A percentile compares a stretch with the other conserved stretches of the same genome.
phyloP scores from a whole-genome alignment of 257 asterid species.

The Solanum microdontum region DNA sequence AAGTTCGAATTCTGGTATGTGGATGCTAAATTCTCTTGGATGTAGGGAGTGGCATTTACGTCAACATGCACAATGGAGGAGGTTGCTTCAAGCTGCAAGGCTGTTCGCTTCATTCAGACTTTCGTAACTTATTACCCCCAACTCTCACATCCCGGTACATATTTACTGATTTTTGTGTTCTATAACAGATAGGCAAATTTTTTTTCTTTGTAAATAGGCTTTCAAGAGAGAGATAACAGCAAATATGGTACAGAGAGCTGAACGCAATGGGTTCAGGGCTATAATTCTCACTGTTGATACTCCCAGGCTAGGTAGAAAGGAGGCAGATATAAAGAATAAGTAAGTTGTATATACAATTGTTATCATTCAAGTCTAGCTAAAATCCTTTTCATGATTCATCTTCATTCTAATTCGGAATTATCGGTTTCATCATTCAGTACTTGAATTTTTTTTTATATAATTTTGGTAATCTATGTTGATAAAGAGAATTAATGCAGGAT shows the following conservation, averaged over 20 bases:
- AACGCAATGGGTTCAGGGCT: conserved; percentile 53
- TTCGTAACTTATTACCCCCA: conserved; percentile 18
- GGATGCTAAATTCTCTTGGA: neutral
- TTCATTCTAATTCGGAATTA: neutral
- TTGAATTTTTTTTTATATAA: neutral
- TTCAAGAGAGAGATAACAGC: conserved; percentile 43
- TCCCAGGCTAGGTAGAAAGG: conserved; percentile 45
- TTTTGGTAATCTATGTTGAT: neutral
- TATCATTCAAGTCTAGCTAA: neutral
- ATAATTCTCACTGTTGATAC: conserved; percentile 48
- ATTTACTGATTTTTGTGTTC: neutral
- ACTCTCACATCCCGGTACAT: neutral
- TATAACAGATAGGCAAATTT: neutral
- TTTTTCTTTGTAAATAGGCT: conserved; percentile 11
- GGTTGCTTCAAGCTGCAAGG: conserved; percentile 55
- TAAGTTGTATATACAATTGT: neutral
- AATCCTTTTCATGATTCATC: neutral
- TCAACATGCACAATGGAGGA: conserved; percentile 52
- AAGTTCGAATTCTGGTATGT: neutral
- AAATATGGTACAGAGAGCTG: conserved; percentile 50
- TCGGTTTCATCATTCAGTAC: neutral
- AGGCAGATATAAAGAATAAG: conserved; percentile 56
- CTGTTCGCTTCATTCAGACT: conserved; percentile 54
- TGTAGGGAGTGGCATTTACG: conserved; percentile 39
- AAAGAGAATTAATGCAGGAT: conserved; percentile 27